Evolutionary conservation across 352 stramenopile species (phyloP).

Genomic region (Pseudoperonospora humuli): DNA sequence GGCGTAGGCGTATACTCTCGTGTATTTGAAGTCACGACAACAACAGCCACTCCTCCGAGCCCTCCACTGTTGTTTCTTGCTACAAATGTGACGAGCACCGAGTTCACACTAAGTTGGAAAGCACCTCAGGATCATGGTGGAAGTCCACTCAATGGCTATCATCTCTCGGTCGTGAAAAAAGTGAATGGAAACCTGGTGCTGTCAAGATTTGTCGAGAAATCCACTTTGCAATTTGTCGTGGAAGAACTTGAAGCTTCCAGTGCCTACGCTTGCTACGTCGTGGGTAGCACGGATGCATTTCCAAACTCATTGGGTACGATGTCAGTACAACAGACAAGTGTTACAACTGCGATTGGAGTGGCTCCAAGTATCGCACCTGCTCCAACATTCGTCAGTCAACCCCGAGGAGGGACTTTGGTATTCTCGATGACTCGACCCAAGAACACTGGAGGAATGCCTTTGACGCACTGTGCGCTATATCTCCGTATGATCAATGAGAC

Average conservation of each 20-base stretch:
- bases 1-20: conserved; percentile 31
- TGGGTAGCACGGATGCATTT: conserved; percentile 19
- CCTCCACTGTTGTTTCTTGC: conserved; percentile 12
- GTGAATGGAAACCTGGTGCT: not conserved
- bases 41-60: conserved; percentile 19
- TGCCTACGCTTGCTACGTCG: conserved; percentile 27
- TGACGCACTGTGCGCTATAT: conserved; percentile 32
- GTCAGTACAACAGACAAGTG: conserved; percentile 14
- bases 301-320: not conserved
- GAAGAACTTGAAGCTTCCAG: conserved; percentile 29
- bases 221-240: conserved; percentile 5
- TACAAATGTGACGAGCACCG: conserved; percentile 7
- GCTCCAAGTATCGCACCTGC: conserved; percentile 10
- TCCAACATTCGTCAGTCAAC: conserved; percentile 10
- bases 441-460: conserved; percentile 29
- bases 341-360: conserved; percentile 16
- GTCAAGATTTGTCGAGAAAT: not conserved
- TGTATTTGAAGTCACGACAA: conserved; percentile 23
- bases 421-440: conserved; percentile 23
- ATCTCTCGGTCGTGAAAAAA: conserved; percentile 7
- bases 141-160: conserved; percentile 14
- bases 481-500: conserved; percentile 8
- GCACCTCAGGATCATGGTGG: conserved; percentile 33
- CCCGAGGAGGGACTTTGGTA: conserved; percentile 28
- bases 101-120: conserved; percentile 29